Conservation (phyloP, 1,284 basidiomycete species). For the Leccinum griseonigrum region DNA sequence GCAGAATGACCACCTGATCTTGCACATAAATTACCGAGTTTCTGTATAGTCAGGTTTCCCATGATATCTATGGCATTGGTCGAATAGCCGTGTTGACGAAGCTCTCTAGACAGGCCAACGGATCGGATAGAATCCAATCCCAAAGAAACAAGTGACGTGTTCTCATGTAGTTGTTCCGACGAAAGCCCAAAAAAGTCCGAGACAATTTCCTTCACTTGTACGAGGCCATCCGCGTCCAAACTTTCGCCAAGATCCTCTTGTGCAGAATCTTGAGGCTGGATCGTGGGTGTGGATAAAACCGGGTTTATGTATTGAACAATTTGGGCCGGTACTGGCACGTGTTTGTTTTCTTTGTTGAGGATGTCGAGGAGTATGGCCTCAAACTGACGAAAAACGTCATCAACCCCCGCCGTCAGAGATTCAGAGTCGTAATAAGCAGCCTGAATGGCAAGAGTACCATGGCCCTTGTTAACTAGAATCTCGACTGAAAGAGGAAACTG, state of each 20-base stretch:
- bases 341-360: constrained; percentile 2
- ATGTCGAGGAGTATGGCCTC: constrained; percentile 19
- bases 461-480: constrained; percentile 37
- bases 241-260: constrained; percentile 5
- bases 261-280: background rate
- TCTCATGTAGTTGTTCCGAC: constrained; percentile 25
- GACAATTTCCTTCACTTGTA: constrained; percentile 29
- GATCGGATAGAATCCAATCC: constrained; percentile 51
- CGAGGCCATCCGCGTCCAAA: constrained; percentile 11
- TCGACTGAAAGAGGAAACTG: constrained; percentile 48
- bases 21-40: constrained; percentile 4
- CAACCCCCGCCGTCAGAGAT: constrained; percentile 8
- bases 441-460: constrained; percentile 13
- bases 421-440: constrained; percentile 18
- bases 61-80: constrained; percentile 39
- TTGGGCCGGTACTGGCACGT: background rate
- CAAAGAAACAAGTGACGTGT: constrained; percentile 43
- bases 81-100: constrained; percentile 34
- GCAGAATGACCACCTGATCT: background rate
- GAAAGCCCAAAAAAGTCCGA: constrained; percentile 39
- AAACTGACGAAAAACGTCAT: constrained; percentile 21
- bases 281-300: background rate
- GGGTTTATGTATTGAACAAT: background rate
- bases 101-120: constrained; percentile 39
- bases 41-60: constrained; percentile 14